Conservation (phyloP, 495 filamentous ascomycete species). For the Staphylotrichum longicolle region DNA sequence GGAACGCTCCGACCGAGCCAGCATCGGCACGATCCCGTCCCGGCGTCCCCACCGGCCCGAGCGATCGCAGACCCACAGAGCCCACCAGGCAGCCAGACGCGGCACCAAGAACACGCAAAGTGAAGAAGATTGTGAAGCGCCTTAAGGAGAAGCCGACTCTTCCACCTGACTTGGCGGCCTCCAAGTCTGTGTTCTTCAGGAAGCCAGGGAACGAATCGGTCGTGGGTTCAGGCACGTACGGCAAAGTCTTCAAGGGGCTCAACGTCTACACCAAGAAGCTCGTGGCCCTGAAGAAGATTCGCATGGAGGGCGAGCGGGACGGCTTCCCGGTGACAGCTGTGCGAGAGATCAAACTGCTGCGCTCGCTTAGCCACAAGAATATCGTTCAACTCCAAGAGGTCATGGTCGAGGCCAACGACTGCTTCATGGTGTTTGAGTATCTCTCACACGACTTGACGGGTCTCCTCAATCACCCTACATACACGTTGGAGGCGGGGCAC, state of each 20-base stretch:
- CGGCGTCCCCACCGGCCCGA: slow-evolving; percentile 32
- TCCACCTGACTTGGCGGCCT: slow-evolving; percentile 64
- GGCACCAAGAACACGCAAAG: slow-evolving; percentile 53
- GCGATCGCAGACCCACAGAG: slow-evolving; percentile 45
- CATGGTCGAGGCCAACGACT: slow-evolving; percentile 98
- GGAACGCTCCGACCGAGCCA: slow-evolving; percentile 50
- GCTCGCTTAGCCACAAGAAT: slow-evolving; percentile 87
- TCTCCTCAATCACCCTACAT: slow-evolving; percentile 87
- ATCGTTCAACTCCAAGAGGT: slow-evolving; percentile 88
- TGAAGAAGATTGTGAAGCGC: slow-evolving; percentile 67
- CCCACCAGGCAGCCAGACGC: slow-evolving; percentile 35
- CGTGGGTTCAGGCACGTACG: slow-evolving; percentile 89
- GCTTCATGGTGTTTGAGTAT: slow-evolving; percentile 99
- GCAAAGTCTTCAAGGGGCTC: slow-evolving; percentile 97
- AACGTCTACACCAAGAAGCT: slow-evolving; percentile 90
- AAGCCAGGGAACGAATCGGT: slow-evolving; percentile 95
- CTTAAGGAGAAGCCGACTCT: slow-evolving; percentile 70
- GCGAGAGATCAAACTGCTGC: slow-evolving; percentile 92
- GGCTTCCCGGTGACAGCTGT: slow-evolving; percentile 97
- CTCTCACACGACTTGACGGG: slow-evolving; percentile 79
- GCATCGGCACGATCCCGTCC: slow-evolving; percentile 52
- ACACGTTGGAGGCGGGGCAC: slow-evolving; percentile 77
- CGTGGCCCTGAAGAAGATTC: slow-evolving; percentile 86
- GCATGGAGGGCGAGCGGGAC: slow-evolving; percentile 92
- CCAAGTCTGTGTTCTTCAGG: slow-evolving; percentile 84